phyloP scores from a whole-genome alignment of 2,329 filamentous ascomycete genomes.

The Ophiostoma novo-ulmi region DNA sequence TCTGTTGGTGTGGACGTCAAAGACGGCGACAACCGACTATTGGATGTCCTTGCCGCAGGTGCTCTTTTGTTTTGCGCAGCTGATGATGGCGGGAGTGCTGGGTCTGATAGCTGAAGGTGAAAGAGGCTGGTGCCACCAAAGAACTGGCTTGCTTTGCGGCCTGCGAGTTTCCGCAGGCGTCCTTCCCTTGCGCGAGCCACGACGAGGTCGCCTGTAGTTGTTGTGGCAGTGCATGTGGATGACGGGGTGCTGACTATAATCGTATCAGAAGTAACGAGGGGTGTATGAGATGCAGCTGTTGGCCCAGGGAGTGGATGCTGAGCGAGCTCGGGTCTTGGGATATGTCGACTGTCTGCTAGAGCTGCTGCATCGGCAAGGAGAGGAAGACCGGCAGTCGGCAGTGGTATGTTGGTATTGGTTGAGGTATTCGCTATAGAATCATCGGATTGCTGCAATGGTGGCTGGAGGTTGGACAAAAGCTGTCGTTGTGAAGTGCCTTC shows the following conservation, averaged over 20 bases:
- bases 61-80: neutral
- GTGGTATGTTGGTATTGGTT: neutral
- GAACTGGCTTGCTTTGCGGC: constrained; percentile 42
- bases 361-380: neutral
- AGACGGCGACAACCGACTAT: neutral
- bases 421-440: no score
- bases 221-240: neutral
- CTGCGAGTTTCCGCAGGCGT: constrained; percentile 37
- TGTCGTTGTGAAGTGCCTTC: neutral
- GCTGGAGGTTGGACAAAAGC: neutral
- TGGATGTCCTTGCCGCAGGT: neutral
- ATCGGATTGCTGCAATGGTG: neutral
- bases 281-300: neutral
- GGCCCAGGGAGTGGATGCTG: neutral
- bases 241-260: neutral
- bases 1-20: neutral
- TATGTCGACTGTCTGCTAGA: neutral
- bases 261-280: neutral
- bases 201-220: neutral
- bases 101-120: constrained; percentile 33
- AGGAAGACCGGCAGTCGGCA: neutral
- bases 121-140: constrained; percentile 47
- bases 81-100: constrained; percentile 33
- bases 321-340: no score
- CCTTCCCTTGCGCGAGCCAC: constrained; percentile 30